Percentiles rank a stretch among this genome's conserved stretches.
Evolutionary conservation across 148 eudicot species (phyloP).

Genomic region (Vaccinium myrtillus): DNA sequence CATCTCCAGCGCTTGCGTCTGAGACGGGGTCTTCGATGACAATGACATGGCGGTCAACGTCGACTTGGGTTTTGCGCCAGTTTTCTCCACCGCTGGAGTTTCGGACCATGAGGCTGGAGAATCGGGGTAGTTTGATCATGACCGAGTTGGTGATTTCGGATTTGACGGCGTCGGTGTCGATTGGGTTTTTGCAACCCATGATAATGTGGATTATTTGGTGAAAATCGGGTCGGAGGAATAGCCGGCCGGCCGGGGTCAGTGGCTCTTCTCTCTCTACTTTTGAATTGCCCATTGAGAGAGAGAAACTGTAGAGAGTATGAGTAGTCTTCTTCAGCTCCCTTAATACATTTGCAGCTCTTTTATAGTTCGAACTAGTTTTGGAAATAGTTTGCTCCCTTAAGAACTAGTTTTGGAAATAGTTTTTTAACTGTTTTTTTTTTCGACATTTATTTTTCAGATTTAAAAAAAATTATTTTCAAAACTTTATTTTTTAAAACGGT

Average conservation of each 20-base stretch:
- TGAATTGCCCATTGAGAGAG: no score
- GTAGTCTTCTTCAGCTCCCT: no score
- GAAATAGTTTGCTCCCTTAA: no score
- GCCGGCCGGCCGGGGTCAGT: conserved; percentile 43
- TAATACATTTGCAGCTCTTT: no score
- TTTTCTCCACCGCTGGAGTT: conserved; percentile 34
- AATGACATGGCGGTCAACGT: conserved; percentile 60
- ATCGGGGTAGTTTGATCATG: conserved; percentile 60
- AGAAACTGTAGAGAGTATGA: no score
- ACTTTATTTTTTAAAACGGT: no score
- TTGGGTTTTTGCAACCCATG: conserved; percentile 34
- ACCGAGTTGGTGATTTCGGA: conserved; percentile 38
- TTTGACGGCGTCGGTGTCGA: conserved; percentile 39
- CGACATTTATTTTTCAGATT: no score
- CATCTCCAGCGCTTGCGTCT: background rate
- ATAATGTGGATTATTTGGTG: conserved; percentile 51
- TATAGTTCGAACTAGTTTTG: no score
- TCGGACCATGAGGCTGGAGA: conserved; percentile 56
- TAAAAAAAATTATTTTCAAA: no score
- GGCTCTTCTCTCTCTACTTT: conserved; percentile 27
- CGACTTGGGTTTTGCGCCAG: conserved; percentile 48
- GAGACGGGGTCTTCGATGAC: conserved; percentile 27
- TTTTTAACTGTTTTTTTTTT: no score
- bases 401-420: no score
- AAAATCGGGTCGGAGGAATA: conserved; percentile 43